Conservation (phyloP, 495 filamentous ascomycete species). For the Venustampulla echinocandica region DNA sequence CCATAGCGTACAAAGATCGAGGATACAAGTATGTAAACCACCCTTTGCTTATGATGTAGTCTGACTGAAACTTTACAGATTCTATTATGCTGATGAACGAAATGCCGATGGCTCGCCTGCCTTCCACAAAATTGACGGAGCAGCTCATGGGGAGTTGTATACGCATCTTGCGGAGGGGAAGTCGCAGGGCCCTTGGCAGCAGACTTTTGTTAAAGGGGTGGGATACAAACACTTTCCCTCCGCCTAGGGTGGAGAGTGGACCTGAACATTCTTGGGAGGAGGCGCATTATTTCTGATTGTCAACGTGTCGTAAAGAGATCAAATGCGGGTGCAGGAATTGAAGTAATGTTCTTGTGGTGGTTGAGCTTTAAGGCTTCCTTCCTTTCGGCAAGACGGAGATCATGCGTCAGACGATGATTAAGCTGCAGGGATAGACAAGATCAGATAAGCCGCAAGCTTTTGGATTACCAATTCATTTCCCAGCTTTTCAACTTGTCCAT, state of each 20-base stretch:
- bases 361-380: slow-evolving; percentile 17
- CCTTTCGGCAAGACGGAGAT: slow-evolving; percentile 16
- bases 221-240: slow-evolving; percentile 13
- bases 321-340: slow-evolving; percentile 17
- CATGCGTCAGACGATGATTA: slow-evolving; percentile 15
- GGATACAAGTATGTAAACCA: slow-evolving; percentile 36
- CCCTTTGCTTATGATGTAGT: slow-evolving; percentile 3
- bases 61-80: slow-evolving; percentile 26
- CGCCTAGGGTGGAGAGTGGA: slow-evolving; percentile 16
- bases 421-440: slow-evolving; percentile 17
- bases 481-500: slow-evolving; percentile 16
- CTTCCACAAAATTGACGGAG: slow-evolving; percentile 27
- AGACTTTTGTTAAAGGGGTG: slow-evolving; percentile 39
- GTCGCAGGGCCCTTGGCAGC: slow-evolving; percentile 35
- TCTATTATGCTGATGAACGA: slow-evolving; percentile 43
- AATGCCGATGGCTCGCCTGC: slow-evolving; percentile 32
- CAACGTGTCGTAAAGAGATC: slow-evolving; percentile 17
- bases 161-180: slow-evolving; percentile 29
- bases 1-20: slow-evolving; percentile 30
- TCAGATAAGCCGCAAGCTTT: slow-evolving; percentile 18
- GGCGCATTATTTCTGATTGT: slow-evolving; percentile 18
- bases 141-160: slow-evolving; percentile 37
- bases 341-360: slow-evolving; percentile 18
- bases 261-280: slow-evolving; percentile 16
- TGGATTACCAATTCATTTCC: slow-evolving; percentile 19